These are phyloP conservation scores for Diaporthe vaccinii DNA, from an alignment of 2,329 filamentous ascomycete genomes.

Conservation along the genomic window DNA sequence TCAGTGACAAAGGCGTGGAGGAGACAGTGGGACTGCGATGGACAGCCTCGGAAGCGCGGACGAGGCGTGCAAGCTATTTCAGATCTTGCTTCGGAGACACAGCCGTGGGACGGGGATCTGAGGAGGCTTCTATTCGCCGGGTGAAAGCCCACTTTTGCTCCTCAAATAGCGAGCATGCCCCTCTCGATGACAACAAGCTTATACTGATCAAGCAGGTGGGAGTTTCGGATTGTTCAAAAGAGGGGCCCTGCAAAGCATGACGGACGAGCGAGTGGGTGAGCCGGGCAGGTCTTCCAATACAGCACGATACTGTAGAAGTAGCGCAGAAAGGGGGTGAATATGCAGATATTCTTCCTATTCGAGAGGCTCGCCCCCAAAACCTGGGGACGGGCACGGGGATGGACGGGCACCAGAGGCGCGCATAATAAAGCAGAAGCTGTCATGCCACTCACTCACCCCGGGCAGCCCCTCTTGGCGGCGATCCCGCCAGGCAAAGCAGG, in stretches of 20 bases:
- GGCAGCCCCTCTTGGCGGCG: conserved; percentile 27
- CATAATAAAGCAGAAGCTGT: background rate
- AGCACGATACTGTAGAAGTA: background rate
- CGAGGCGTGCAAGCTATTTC: conserved; percentile 18
- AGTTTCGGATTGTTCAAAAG: conserved; percentile 36
- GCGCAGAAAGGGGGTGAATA: background rate
- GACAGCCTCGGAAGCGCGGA: conserved; percentile 15
- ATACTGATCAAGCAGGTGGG: conserved; percentile 32
- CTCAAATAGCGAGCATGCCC: conserved; percentile 28
- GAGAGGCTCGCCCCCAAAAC: background rate
- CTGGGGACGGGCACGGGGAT: background rate
- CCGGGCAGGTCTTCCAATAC: background rate
- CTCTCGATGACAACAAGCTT: conserved; percentile 31
- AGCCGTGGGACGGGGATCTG: background rate
- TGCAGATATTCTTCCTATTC: conserved; percentile 27
- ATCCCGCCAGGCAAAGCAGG: conserved; percentile 24
- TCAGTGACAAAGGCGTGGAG: background rate
- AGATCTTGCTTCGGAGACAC: conserved; percentile 10
- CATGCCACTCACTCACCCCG: conserved; percentile 9
- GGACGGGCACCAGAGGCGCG: background rate
- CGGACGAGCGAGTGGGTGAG: background rate
- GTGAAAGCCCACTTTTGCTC: conserved; percentile 30
- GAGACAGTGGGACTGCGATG: background rate
- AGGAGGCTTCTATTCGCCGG: conserved; percentile 15
- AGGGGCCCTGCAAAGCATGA: conserved; percentile 26